These are phyloP conservation scores for Passalora sequoiae DNA, from an alignment of 2,329 filamentous ascomycete genomes.

Conservation along the genomic window DNA sequence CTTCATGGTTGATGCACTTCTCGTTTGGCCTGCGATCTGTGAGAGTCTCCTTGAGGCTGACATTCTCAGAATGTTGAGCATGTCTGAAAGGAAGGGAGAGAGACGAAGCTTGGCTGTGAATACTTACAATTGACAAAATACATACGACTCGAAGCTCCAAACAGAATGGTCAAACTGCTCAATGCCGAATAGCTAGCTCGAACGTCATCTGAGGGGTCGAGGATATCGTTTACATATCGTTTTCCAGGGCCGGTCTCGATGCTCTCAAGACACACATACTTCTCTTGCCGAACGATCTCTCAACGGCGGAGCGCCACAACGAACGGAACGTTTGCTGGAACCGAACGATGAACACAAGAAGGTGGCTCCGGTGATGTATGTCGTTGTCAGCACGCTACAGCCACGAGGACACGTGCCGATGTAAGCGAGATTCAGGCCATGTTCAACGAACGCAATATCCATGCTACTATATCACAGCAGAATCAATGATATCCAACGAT, in stretches of 20 bases:
- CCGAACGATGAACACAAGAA: too few species aligned
- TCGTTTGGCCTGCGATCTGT: conserved; percentile 17
- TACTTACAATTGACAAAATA: conserved; percentile 3
- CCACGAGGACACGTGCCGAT: too few species aligned
- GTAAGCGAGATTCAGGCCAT: too few species aligned
- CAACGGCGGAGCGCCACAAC: too few species aligned
- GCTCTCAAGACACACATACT: too few species aligned
- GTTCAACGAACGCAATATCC: too few species aligned
- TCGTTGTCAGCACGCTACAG: too few species aligned
- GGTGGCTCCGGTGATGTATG: too few species aligned
- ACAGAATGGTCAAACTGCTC: background rate
- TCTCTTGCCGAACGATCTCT: too few species aligned
- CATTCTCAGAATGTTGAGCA: conserved; percentile 18
- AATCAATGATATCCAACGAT: too few species aligned
- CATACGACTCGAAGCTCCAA: background rate
- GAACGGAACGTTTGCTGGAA: too few species aligned
- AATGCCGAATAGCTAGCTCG: background rate
- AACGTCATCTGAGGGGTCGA: conserved; percentile 2
- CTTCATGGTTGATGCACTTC: conserved; percentile 30
- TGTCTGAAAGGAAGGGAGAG: background rate
- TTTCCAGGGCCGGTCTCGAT: background rate
- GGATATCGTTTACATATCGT: background rate
- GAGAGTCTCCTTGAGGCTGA: conserved; percentile 19
- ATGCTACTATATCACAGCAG: too few species aligned
- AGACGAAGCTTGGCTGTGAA: background rate